Base-by-base conservation (phyloP, 2,329 filamentous ascomycete genomes). In the Fusarium goolgardi region DNA sequence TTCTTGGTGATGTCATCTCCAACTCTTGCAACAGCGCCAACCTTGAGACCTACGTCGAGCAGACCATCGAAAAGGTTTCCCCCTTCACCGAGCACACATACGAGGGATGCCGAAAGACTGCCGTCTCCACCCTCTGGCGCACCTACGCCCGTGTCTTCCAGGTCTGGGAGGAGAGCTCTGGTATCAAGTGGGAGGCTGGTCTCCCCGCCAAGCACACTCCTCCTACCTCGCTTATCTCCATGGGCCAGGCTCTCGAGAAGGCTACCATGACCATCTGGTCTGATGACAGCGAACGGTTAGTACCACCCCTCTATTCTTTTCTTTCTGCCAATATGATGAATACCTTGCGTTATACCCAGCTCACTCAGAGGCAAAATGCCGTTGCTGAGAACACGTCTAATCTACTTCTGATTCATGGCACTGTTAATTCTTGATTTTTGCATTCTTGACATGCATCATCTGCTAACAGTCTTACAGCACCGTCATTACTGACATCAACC, bases 321-420 rank as follows among this genome's bases (percentile, higher is more conserved):
- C 40, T 59, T 67, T 57, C 52, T 70, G 52, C 76, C 78, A 77
- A 81, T 75, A 90, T 93, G 94, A 97, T 97, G 94, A 97, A 62
- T 85, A 87, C 84, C 81, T 83, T 88, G 89, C 92, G 93, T 94
- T 94, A 95, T 88, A 95, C 95, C 94, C 94, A 97, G 94, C 94
- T 97, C 95, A 97, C 94, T 97, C 93, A 92, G 91, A 98, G 90
- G 90, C 92, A 83, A 86, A 83, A 82, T 88, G 91, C 89, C 89
- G 83, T 89, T 97, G 93, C 91, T 93, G 93, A 90, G 90, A 96
- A 96, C 82, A 84, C 93, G 80, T 80, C 68, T 80, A 75, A 81
- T 81, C 79, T 78, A 75, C 75, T 75, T 69, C 77, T 79, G 76
- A 78, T 73, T 71, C 64, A 71, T 71, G 65, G 39, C 66, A 69